Conservation (phyloP, 108 stramenopile species). For the Skeletonema marinoi region DNA sequence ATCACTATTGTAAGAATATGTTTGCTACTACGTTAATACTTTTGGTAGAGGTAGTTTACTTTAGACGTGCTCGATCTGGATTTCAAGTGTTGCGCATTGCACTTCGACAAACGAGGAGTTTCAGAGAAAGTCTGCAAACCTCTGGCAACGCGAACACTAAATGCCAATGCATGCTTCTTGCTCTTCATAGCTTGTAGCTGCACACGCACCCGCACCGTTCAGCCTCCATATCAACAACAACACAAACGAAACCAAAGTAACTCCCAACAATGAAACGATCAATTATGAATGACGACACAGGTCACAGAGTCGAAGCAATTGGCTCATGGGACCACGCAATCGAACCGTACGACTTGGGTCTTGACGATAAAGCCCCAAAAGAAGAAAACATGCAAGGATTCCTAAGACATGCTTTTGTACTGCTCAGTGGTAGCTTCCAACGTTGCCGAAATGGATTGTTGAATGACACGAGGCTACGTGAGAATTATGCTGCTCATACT, state of each 20-base stretch:
- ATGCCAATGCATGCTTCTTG: not conserved
- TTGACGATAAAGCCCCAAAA: conserved; percentile 1
- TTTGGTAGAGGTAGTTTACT: not conserved
- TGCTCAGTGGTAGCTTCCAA: conserved; percentile 5
- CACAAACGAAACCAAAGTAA: not conserved
- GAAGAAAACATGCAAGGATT: conserved; percentile 24
- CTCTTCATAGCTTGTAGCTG: no score
- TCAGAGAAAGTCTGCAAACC: not conserved
- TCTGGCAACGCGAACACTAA: not conserved
- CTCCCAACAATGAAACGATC: conserved; percentile 4
- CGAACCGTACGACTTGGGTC: conserved; percentile 9
- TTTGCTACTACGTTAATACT: not conserved
- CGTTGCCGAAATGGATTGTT: conserved; percentile 6
- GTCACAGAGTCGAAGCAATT: conserved; percentile 29
- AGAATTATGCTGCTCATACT: conserved; percentile 20
- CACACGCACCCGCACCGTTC: no score
- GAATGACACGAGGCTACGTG: conserved; percentile 21
- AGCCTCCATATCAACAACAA: not conserved
- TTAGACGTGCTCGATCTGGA: no score
- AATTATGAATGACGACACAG: conserved; percentile 34
- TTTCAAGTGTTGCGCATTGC: no score
- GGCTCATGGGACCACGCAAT: conserved; percentile 41
- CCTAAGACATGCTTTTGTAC: not conserved
- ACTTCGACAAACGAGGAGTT: no score
- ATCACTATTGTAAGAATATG: not conserved